Evolutionary conservation across 2,329 filamentous ascomycete genomes (phyloP).

Genomic region (Cytospora paraplurivora): DNA sequence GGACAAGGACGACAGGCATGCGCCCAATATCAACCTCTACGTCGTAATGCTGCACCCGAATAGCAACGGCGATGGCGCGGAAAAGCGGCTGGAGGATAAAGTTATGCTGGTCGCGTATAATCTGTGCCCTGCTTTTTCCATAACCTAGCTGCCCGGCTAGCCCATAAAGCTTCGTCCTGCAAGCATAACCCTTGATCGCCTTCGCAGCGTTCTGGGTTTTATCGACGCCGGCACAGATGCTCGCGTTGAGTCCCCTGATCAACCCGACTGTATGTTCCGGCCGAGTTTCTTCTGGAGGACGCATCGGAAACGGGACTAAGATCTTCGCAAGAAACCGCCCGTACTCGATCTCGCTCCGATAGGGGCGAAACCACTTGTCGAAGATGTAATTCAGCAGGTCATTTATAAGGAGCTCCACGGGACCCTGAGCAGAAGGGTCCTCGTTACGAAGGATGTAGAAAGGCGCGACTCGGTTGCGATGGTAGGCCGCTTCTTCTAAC

Average conservation of each 20-base stretch:
- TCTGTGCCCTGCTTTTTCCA: no score
- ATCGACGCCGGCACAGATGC: background rate
- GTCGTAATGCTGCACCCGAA: background rate
- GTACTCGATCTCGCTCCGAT: slow-evolving; percentile 2
- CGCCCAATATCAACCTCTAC: background rate
- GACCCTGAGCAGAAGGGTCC: background rate
- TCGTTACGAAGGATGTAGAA: background rate
- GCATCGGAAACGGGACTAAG: background rate
- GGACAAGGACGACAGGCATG: background rate
- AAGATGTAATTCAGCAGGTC: slow-evolving; percentile 4
- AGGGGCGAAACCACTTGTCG: slow-evolving; percentile 6
- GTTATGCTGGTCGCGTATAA: background rate
- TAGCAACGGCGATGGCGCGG: background rate
- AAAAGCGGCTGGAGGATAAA: background rate
- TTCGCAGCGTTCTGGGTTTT: background rate
- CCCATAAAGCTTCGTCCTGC: background rate
- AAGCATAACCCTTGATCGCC: background rate
- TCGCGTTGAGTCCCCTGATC: background rate
- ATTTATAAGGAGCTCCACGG: background rate
- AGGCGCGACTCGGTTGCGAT: background rate
- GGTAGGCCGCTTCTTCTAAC: background rate
- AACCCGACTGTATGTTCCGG: background rate
- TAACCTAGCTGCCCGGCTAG: no score
- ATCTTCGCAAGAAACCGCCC: background rate
- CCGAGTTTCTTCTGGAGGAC: background rate